Evolutionary conservation across 495 filamentous ascomycete genomes (phyloP), one percentile per base, ranked within the genome.

Genomic region (Daldinia vernicosa): DNA sequence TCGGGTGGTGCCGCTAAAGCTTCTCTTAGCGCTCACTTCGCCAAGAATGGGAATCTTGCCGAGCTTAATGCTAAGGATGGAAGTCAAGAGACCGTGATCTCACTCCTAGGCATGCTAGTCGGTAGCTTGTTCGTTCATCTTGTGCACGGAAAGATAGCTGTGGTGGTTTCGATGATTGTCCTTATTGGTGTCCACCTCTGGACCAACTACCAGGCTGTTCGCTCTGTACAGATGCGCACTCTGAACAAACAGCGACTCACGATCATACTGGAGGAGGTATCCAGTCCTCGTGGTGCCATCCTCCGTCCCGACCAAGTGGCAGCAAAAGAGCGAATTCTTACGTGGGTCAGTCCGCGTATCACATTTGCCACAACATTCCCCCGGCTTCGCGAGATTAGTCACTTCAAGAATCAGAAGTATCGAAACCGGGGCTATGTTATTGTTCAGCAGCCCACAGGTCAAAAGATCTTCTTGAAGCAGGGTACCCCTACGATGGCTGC

Each of bases 51-150:
- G n/a, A 98, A 97, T 79, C 78, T 98, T 45, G 95, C 92, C 11
- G 95, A 98, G 78, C 83, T 98, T 47, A 98, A 97, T 81, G 95
- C 95, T 55, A 88, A 99, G 88, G 95, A 99, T 75, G 95, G 94
- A 24, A 95, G 92, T 66, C 95, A 99, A 82, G 95, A 99, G 80
- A 99, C 95, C 0, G 85, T 98, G 39, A 94, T 99, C 59, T 95
- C 92, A 2, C 84, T 99, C 40, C 37, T 97, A 40, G 95, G 95
- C 0, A 95, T 97, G 93, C 84, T 97, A 63, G 90, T 85, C 22
- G 95, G 95, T 0, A 95, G 89, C 59, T 65, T 97, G 17, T 89
- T 98, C 6, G 90, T 98, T 9, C 89, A 91, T 4, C 80, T 86
- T 69, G 87, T 97, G 14, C 89, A 91, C 39, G 86, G 90, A 26